phyloP scores from a whole-genome alignment of 2,329 filamentous ascomycete species.

The Zelopaecilomyces penicillatus region DNA sequence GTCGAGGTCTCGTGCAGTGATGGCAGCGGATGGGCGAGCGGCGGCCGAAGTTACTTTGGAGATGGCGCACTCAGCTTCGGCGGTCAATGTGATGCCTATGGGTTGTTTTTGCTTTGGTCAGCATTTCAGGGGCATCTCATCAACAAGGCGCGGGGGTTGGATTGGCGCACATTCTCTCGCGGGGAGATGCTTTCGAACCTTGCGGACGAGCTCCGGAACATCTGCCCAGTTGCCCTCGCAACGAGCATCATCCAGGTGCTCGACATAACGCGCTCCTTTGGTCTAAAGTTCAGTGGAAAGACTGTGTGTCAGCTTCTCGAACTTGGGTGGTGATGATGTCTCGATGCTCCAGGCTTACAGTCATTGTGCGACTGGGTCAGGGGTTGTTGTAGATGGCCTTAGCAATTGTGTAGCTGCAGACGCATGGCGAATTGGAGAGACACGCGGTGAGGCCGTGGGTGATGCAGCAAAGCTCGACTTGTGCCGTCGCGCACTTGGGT shows the following conservation, averaged over 20 bases:
- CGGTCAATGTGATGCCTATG: conserved; percentile 60
- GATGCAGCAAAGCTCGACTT: too few relatives aligned
- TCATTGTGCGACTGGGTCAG: conserved; percentile 27
- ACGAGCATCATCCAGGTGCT: conserved; percentile 74
- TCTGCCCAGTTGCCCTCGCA: conserved; percentile 82
- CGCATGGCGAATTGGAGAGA: conserved; percentile 10
- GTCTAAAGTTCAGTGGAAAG: conserved; percentile 29
- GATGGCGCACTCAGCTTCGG: conserved; percentile 60
- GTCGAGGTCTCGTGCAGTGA: conserved; percentile 36
- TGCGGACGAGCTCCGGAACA: conserved; percentile 81
- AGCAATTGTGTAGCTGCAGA: conserved; percentile 14
- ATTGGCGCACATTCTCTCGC: conserved; percentile 65
- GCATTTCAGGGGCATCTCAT: conserved; percentile 1
- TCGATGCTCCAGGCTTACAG: conserved; percentile 19
- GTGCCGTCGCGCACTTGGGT: too few relatives aligned
- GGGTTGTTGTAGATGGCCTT: conserved; percentile 5
- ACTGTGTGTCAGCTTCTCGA: conserved; percentile 13
- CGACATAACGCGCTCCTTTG: conserved; percentile 78
- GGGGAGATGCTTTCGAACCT: conserved; percentile 89
- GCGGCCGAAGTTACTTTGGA: conserved; percentile 40
- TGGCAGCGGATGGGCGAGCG: conserved; percentile 33
- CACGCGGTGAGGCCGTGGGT: too few relatives aligned
- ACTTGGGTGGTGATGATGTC: neutral
- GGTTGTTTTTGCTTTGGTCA: neutral
- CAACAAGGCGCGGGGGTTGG: neutral